phyloP scores from a whole-genome alignment of 1,284 basidiomycete genomes.

The Austroboletus novae-zelandiae region DNA sequence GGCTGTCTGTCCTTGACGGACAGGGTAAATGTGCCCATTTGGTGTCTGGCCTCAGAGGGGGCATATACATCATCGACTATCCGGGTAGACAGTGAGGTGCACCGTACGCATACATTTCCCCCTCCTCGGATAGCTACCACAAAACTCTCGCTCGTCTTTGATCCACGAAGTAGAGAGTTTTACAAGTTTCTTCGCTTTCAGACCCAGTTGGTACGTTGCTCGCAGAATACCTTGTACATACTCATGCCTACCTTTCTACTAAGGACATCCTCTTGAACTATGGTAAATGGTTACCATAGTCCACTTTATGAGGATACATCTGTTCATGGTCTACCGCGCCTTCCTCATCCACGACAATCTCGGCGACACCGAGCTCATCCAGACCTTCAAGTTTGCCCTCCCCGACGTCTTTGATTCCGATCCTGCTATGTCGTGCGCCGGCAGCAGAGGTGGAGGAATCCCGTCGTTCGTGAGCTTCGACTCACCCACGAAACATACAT shows the following conservation, averaged over 20 bases:
- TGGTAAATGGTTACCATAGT: slow-evolving; percentile 19
- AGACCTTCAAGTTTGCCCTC: slow-evolving; percentile 17
- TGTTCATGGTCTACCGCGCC: slow-evolving; percentile 16
- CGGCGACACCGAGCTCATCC: slow-evolving; percentile 15
- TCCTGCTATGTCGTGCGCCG: background rate
- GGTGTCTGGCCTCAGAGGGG: slow-evolving; percentile 9
- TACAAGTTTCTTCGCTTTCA: slow-evolving; percentile 20
- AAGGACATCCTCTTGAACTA: slow-evolving; percentile 19
- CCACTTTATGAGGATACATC: slow-evolving; percentile 12
- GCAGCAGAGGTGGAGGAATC: background rate
- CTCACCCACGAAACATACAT: slow-evolving; percentile 17
- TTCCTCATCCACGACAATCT: slow-evolving; percentile 9
- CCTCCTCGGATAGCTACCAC: slow-evolving; percentile 11
- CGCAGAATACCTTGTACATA: no score
- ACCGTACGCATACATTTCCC: slow-evolving; percentile 17
- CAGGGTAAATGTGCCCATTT: slow-evolving; percentile 13
- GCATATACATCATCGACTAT: slow-evolving; percentile 10
- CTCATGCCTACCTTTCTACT: no score
- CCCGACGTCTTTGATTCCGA: slow-evolving; percentile 17
- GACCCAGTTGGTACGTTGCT: slow-evolving; percentile 9
- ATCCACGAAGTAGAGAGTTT: slow-evolving; percentile 12
- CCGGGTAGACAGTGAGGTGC: slow-evolving; percentile 6
- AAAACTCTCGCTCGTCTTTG: slow-evolving; percentile 14
- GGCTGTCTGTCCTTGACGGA: slow-evolving; percentile 11
- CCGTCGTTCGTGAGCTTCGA: slow-evolving; percentile 15